These are phyloP conservation scores for Fusarium anthophilum DNA, from an alignment of 2,329 filamentous ascomycete genomes.

Conservation along the genomic window DNA sequence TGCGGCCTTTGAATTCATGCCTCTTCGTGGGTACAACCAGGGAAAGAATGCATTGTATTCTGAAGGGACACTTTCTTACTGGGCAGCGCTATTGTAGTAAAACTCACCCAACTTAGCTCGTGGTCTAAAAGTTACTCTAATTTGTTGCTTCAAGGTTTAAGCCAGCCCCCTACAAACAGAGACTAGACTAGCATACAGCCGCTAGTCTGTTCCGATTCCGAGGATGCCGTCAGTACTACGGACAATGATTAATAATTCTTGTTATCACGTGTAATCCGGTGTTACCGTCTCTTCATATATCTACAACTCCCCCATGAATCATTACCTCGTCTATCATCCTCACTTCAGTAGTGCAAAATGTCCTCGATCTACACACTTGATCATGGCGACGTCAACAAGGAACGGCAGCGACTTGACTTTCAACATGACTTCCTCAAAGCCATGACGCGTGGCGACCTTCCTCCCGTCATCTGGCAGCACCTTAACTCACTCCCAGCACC, in stretches of 20 bases:
- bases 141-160: too few relatives aligned
- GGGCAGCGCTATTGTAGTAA: too few relatives aligned
- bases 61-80: too few relatives aligned
- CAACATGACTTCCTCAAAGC: background rate
- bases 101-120: too few relatives aligned
- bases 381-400: background rate
- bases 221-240: background rate
- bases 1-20: too few relatives aligned
- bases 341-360: fast-evolving
- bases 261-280: too few relatives aligned
- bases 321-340: background rate
- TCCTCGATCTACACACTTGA: background rate
- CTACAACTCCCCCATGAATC: fast-evolving
- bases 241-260: background rate
- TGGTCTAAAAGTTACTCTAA: too few relatives aligned
- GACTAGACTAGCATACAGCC: too few relatives aligned
- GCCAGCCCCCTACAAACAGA: too few relatives aligned
- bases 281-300: too few relatives aligned
- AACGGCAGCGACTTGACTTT: background rate
- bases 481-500: fast-evolving
- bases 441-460: fast-evolving
- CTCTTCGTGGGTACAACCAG: too few relatives aligned
- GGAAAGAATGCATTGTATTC: too few relatives aligned
- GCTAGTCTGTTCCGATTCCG: background rate
- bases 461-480: background rate